A percentile compares a stretch with the other conserved stretches of the same genome.
Conservation (phyloP, 257 asterid species). For the Eustoma russellianum region DNA sequence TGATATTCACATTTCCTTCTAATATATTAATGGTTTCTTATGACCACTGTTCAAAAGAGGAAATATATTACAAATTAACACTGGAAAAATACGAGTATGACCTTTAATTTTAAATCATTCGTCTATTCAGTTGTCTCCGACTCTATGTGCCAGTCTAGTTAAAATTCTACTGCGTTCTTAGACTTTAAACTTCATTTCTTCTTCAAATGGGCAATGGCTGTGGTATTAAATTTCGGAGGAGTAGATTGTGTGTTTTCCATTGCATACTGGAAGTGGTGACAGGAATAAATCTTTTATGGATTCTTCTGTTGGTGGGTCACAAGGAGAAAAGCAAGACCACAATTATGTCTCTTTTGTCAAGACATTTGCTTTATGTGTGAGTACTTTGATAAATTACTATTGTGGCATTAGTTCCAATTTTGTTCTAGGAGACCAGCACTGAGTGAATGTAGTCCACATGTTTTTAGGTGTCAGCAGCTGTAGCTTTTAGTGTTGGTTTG, state of each 20-base stretch:
- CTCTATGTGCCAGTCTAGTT: too few species aligned
- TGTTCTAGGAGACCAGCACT: conserved; percentile 23
- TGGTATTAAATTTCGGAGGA: conserved; percentile 26
- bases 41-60: too few species aligned
- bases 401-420: conserved; percentile 7
- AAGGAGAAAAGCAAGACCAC: conserved; percentile 21
- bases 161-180: neutral
- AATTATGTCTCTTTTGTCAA: conserved; percentile 56
- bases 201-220: neutral
- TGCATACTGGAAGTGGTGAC: conserved; percentile 21
- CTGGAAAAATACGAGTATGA: too few species aligned
- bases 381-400: conserved; percentile 18
- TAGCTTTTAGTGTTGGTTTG: conserved; percentile 83
- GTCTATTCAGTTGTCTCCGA: too few species aligned
- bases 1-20: too few species aligned
- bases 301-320: conserved; percentile 28
- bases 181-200: neutral
- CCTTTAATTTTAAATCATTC: too few species aligned
- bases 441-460: conserved; percentile 41
- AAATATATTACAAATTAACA: too few species aligned
- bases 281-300: conserved; percentile 22
- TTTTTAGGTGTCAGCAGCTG: conserved; percentile 84
- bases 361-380: conserved; percentile 79
- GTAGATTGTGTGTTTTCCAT: conserved; percentile 25
- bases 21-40: too few species aligned